Percentiles rank a stretch among this genome's conserved stretches.
Conservation (phyloP, 495 filamentous ascomycete species). For the Penicillium tannophilum region DNA sequence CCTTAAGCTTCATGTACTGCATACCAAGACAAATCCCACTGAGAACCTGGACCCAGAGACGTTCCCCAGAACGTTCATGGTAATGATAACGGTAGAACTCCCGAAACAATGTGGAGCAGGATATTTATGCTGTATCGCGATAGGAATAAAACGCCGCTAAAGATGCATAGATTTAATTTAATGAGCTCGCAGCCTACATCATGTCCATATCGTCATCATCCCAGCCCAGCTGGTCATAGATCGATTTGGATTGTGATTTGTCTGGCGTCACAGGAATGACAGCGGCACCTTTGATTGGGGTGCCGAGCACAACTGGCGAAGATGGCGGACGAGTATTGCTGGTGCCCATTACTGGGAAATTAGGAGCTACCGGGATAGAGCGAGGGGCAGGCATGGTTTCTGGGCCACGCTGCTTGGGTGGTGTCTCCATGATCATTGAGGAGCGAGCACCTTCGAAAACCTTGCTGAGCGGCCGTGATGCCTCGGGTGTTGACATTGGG, state of each 20-base stretch:
- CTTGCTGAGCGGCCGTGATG: slow-evolving; percentile 19
- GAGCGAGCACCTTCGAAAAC: slow-evolving; percentile 9
- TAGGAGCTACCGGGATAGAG: slow-evolving; percentile 10
- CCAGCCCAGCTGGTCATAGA: slow-evolving; percentile 79
- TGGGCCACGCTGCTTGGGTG: slow-evolving; percentile 34
- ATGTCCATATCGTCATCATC: slow-evolving; percentile 63
- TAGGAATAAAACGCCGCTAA: not conserved
- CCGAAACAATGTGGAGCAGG: not conserved
- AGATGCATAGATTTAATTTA: slow-evolving; percentile 9
- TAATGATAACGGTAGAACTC: not conserved
- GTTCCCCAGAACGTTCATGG: not conserved
- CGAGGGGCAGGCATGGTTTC: slow-evolving; percentile 10
- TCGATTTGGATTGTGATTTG: slow-evolving; percentile 48
- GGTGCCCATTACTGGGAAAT: slow-evolving; percentile 8
- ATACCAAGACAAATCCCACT: not conserved
- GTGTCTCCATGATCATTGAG: slow-evolving; percentile 45
- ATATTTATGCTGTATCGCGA: not conserved
- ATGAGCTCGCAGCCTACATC: slow-evolving; percentile 22
- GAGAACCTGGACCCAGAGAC: not conserved
- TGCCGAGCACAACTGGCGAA: slow-evolving; percentile 24
- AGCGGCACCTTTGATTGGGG: slow-evolving; percentile 27
- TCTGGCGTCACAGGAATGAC: slow-evolving; percentile 42
- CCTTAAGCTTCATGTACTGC: not conserved
- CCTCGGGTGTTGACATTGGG: slow-evolving; percentile 8
- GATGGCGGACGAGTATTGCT: slow-evolving; percentile 13